A percentile compares a stretch with the other conserved stretches of the same genome.
Evolutionary conservation across 441 rosid genomes (phyloP).

Genomic region (Erysimum cheiri): DNA sequence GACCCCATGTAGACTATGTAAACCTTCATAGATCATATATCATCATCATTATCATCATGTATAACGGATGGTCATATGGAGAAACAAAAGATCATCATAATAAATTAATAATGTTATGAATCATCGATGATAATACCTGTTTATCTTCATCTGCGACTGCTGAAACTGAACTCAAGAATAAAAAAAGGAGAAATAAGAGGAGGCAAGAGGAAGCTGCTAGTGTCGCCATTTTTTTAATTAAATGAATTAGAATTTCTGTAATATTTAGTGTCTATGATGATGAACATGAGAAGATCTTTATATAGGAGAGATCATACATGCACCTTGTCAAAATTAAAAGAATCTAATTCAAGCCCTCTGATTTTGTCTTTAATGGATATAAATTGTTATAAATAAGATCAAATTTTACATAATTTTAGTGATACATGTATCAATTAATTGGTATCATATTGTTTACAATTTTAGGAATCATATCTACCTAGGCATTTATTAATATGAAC

Average conservation of each 20-base stretch:
- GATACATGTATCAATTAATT: constrained; percentile 28
- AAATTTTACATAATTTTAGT: constrained; percentile 2
- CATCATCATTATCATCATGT: background rate
- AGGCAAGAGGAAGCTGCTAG: background rate
- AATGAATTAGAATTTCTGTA: background rate
- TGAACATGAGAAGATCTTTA: background rate
- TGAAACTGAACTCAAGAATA: background rate
- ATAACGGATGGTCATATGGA: background rate
- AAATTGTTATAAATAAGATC: background rate
- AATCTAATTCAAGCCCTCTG: constrained; percentile 24
- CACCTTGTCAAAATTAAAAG: constrained; percentile 16
- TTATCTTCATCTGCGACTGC: background rate
- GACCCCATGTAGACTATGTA: constrained; percentile 67
- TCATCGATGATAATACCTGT: background rate
- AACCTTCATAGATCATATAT: constrained; percentile 39
- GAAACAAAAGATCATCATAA: background rate
- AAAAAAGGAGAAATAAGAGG: constrained; percentile 5
- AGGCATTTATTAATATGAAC: constrained; percentile 6
- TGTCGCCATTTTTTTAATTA: background rate
- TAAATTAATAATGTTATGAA: background rate
- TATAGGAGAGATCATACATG: constrained; percentile 23
- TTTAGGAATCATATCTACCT: background rate
- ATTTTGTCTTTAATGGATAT: constrained; percentile 24
- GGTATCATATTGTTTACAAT: constrained; percentile 1
- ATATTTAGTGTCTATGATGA: background rate